Conservation (phyloP, 495 filamentous ascomycete species). For the Penicillium fimorum region DNA sequence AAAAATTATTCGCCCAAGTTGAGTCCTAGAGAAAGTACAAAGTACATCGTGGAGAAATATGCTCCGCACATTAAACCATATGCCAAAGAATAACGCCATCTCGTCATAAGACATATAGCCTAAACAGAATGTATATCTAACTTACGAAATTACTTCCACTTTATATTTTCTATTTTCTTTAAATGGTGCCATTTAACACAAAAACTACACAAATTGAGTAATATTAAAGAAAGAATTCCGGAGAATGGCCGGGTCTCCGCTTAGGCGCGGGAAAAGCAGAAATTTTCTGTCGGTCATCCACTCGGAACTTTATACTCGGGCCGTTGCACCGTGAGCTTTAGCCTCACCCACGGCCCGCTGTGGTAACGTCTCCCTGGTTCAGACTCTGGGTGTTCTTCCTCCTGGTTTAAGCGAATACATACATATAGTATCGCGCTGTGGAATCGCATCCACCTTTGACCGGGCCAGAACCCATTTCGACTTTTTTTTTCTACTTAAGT, state of each 20-base stretch:
- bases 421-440: not conserved
- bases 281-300: constrained; percentile 25
- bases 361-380: not conserved
- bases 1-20: not conserved
- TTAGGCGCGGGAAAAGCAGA: constrained; percentile 18
- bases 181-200: constrained; percentile 7
- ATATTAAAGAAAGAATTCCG: not conserved
- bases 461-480: not conserved
- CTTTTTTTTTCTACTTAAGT: not conserved
- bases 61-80: constrained; percentile 7
- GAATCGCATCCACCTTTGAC: not conserved
- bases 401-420: not conserved
- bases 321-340: constrained; percentile 27
- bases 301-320: constrained; percentile 24
- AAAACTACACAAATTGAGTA: not conserved
- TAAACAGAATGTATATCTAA: not conserved
- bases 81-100: constrained; percentile 7
- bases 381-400: not conserved
- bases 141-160: not conserved
- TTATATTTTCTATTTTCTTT: not conserved
- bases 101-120: constrained; percentile 3
- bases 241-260: constrained; percentile 7
- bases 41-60: not conserved
- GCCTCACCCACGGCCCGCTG: constrained; percentile 6
- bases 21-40: not conserved